Base-by-base conservation (phyloP, 306 rosid genomes). In the Neltuma alba region DNA sequence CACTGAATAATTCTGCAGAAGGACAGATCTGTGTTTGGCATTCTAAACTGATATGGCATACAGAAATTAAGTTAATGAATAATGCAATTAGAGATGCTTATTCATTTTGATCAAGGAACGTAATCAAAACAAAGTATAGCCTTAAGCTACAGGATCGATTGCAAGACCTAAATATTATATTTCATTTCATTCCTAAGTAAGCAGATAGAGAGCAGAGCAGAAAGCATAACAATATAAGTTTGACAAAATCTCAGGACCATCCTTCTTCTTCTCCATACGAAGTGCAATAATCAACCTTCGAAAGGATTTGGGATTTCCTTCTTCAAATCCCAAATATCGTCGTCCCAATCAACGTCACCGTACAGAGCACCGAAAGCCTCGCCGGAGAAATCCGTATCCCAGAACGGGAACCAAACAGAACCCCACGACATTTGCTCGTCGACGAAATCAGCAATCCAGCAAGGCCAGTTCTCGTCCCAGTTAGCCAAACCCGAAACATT, bases 381-480 rank as follows among this genome's bases (percentile, higher is more conserved):
- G 11, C 81, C 81, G 80, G 81, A 80, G 28, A 77, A 86, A 62
- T 89, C 93, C 80, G 85, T 80, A 47, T 92, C 92, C 91, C 92
- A 89, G 7, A 70, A 64, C 0, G 97, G 92, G 25, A 60, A 50
- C 91, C 94, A 88, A 79, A 76, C 25, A 13, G 91, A 78, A 0
- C 93, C 89, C 97, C 93, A 91, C 16, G 92, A 85, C 97, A 92
- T 88, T 83, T 85, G 92, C 82, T 89, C 94, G 76, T 89, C 92
- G 25, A 78, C 84, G n/a, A 58, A 54, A 54, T 8, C 28, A 1
- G n/a, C 52, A 14, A 45, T 25, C 90, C 85, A 83, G n/a, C n/a
- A n/a, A 1, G 85, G 80, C 88, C 64, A 58, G 36, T 6, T 16
- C 50, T 80, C 86, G 70, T 82, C 87, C 80, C 80, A 84, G 71